Evolutionary conservation across 306 rosid species (phyloP), one percentile per base, ranked within the genome.

Genomic region (Styphnolobium japonicum): DNA sequence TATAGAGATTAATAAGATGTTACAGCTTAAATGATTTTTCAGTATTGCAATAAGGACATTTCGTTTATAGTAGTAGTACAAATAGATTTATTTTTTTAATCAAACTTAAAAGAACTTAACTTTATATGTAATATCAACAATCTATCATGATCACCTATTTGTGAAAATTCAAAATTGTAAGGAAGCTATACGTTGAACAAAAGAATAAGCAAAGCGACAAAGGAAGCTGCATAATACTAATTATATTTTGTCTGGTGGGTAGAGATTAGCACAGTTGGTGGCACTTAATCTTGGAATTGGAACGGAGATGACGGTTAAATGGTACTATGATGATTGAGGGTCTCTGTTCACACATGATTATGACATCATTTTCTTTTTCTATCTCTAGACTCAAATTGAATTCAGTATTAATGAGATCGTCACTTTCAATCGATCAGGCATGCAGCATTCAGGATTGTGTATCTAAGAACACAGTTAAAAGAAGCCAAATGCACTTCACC

Each of bases 351-450:
- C 80, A 67, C 75, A 83, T 80, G 66, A 22, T 67, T 15, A 37
- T 89, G 89, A 83, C 82, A 70, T 87, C 86, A 85, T 78, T 60
- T 75, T 16, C 71, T 66, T 21, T 60, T n/a, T n/a, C 42, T 39
- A 16, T 71, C 56, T 15, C 23, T 14, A 1, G 1, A 33, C 15
- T 70, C 75, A 42, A 64, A 80, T 51, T 62, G 65, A 78, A 25
- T 16, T 14, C 60, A 62, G 74, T 80, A 67, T 72, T 27, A 15
- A 61, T 71, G 60, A 21, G 29, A 49, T 27, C 19, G 3, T 10
- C 7, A 8, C 16, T 52, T 23, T n/a, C 39, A 58, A 79, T 33
- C 60, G 14, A 43, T 25, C 19, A 25, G 33, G 2, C 58, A 40
- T 74, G 64, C 67, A 36, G 43, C 56, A 42, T 67, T 51, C 56